Conservation (phyloP, 352 stramenopile genomes). For the Globisporangium lucens region DNA sequence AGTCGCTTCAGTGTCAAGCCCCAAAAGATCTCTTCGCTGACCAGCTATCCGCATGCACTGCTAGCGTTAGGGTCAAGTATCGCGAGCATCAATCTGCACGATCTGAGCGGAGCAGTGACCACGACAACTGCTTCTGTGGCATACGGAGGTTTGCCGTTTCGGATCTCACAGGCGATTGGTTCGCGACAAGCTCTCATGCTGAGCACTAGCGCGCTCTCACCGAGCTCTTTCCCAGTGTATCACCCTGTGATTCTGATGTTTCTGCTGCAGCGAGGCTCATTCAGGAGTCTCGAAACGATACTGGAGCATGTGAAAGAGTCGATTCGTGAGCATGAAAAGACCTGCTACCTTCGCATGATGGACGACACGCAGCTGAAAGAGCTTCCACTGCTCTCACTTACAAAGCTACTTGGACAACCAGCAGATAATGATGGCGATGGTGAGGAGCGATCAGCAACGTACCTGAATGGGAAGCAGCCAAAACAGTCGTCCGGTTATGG, state of each 20-base stretch:
- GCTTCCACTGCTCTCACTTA: conserved; percentile 55
- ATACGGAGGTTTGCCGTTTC: conserved; percentile 14
- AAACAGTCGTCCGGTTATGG: conserved; percentile 13
- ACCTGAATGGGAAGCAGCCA: conserved; percentile 34
- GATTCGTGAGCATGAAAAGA: conserved; percentile 70
- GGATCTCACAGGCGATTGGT: conserved; percentile 8
- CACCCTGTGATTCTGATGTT: conserved; percentile 73
- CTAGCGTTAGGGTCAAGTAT: conserved; percentile 50
- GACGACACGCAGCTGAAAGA: conserved; percentile 43
- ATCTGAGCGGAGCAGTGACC: conserved; percentile 30
- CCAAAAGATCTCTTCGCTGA: conserved; percentile 46
- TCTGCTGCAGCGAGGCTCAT: conserved; percentile 62
- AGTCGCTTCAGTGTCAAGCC: conserved; percentile 56
- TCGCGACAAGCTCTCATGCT: neutral
- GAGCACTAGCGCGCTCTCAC: conserved; percentile 14
- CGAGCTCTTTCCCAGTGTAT: conserved; percentile 27
- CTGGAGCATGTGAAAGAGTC: conserved; percentile 53
- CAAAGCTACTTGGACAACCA: conserved; percentile 30
- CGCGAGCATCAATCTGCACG: conserved; percentile 50
- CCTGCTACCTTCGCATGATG: conserved; percentile 74
- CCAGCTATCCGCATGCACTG: conserved; percentile 47
- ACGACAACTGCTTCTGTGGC: conserved; percentile 3
- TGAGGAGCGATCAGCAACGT: conserved; percentile 39
- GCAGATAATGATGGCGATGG: conserved; percentile 4
- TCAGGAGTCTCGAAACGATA: conserved; percentile 51